phyloP scores from a whole-genome alignment of 2,329 filamentous ascomycete species.

The Penicillium sp. region DNA sequence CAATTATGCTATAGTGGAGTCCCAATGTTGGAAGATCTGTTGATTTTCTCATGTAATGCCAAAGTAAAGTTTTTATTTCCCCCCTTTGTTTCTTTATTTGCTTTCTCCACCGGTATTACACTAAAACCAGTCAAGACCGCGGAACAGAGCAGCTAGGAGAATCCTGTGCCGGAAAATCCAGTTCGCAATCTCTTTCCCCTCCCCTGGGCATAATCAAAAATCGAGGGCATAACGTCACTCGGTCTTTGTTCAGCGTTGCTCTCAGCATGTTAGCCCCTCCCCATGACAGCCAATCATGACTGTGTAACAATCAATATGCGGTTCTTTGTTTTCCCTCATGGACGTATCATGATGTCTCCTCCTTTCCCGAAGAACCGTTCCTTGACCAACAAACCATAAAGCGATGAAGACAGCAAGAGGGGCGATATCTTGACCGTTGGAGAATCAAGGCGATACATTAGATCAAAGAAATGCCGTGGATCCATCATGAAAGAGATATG shows the following conservation, averaged over 20 bases:
- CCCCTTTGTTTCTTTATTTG: background rate
- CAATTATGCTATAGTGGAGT: background rate
- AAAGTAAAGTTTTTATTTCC: background rate
- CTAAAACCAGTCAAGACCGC: background rate
- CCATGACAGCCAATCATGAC: slow-evolving; percentile 1
- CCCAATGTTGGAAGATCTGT: background rate
- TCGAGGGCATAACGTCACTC: background rate
- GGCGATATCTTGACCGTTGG: slow-evolving; percentile 2
- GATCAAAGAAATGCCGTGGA: slow-evolving; percentile 2
- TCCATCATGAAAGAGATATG: background rate
- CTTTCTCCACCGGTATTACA: background rate
- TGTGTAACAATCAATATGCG: background rate
- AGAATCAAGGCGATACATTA: slow-evolving; percentile 3
- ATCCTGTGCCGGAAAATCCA: slow-evolving; percentile 1
- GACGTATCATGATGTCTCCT: slow-evolving; percentile 24
- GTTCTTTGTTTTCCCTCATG: slow-evolving; percentile 7
- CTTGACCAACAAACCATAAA: background rate
- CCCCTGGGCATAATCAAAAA: background rate
- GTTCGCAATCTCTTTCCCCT: background rate
- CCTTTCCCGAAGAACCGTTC: slow-evolving; percentile 15
- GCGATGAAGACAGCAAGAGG: background rate
- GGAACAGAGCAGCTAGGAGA: background rate
- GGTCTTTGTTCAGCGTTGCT: slow-evolving; percentile 1
- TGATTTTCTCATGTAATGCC: background rate
- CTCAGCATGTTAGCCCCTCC: background rate